A percentile compares a stretch with the other conserved stretches of the same genome.
Evolutionary conservation across 345 rosid genomes (phyloP).

Genomic region (Bruguiera sexangula): DNA sequence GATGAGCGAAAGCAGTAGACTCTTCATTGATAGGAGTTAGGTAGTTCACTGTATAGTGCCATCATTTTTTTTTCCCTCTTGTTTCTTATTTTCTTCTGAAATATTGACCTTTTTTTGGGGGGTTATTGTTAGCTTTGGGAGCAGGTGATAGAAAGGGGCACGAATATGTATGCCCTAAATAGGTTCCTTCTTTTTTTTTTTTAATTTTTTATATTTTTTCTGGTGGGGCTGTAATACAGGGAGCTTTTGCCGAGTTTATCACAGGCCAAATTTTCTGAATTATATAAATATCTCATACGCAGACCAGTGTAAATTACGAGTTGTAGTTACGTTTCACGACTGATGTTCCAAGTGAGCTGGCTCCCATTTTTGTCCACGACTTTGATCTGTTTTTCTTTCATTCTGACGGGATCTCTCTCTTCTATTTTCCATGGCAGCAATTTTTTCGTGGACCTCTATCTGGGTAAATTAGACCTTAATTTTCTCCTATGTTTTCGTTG

Average conservation of each 20-base stretch:
- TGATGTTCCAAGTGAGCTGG: too few species aligned
- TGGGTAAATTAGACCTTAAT: too few species aligned
- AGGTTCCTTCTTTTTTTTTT: constrained; percentile 18
- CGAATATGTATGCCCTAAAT: constrained; percentile 28
- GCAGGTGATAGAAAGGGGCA: constrained; percentile 28
- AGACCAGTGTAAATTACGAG: constrained; percentile 33
- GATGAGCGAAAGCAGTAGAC: neutral
- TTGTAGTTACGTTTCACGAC: neutral
- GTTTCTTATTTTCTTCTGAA: neutral
- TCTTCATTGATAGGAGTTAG: constrained; percentile 13
- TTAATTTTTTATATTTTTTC: constrained; percentile 33
- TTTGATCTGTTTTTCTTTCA: too few species aligned
- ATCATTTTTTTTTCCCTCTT: neutral
- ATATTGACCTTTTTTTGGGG: neutral
- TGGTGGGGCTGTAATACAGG: constrained; percentile 27
- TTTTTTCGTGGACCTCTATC: too few species aligned
- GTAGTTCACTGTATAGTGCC: constrained; percentile 32
- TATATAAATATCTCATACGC: constrained; percentile 17
- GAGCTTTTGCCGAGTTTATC: constrained; percentile 8
- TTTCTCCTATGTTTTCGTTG: too few species aligned
- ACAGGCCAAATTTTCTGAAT: constrained; percentile 30
- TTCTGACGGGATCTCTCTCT: too few species aligned
- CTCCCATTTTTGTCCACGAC: too few species aligned
- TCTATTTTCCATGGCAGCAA: too few species aligned
- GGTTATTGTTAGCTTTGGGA: constrained; percentile 12